Percentiles rank a stretch among this genome's conserved stretches.
phyloP scores from a whole-genome alignment of 2,329 filamentous ascomycete genomes.

The Didymella sp. region DNA sequence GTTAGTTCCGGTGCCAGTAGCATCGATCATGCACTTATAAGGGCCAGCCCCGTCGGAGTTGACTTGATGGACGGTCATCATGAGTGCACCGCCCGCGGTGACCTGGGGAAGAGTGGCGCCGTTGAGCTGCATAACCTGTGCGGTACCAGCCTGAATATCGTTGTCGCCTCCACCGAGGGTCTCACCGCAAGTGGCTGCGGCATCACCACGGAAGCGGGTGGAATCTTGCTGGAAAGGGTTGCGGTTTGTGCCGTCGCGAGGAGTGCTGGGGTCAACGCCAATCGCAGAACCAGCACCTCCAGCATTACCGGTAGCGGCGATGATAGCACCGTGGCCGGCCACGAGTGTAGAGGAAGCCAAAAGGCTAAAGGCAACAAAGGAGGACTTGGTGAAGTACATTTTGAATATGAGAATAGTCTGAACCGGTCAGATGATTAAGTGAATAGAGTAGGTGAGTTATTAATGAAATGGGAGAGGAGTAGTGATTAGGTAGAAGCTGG shows the following conservation, averaged over 20 bases:
- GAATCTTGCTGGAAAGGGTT: conserved; percentile 69
- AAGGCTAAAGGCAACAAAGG: conserved; percentile 56
- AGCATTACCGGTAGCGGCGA: conserved; percentile 63
- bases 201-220: conserved; percentile 65
- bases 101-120: conserved; percentile 66
- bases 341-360: conserved; percentile 63
- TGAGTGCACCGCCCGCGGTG: conserved; percentile 62
- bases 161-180: conserved; percentile 65
- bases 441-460: conserved; percentile 32
- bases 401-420: conserved; percentile 49
- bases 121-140: conserved; percentile 64
- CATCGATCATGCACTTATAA: conserved; percentile 70
- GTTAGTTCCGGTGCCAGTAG: conserved; percentile 62
- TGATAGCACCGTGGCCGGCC: conserved; percentile 68
- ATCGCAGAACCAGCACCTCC: conserved; percentile 61
- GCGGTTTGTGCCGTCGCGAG: conserved; percentile 67
- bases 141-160: conserved; percentile 63
- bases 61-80: conserved; percentile 72
- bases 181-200: conserved; percentile 63
- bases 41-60: conserved; percentile 72
- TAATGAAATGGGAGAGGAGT: conserved; percentile 39
- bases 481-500: conserved; percentile 45
- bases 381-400: conserved; percentile 53
- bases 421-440: conserved; percentile 46
- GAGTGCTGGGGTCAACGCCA: conserved; percentile 64